Percentiles rank a stretch among this genome's conserved stretches.
phyloP scores from a whole-genome alignment of 768 basidiomycete genomes.

The Tephrocybe sp. region DNA sequence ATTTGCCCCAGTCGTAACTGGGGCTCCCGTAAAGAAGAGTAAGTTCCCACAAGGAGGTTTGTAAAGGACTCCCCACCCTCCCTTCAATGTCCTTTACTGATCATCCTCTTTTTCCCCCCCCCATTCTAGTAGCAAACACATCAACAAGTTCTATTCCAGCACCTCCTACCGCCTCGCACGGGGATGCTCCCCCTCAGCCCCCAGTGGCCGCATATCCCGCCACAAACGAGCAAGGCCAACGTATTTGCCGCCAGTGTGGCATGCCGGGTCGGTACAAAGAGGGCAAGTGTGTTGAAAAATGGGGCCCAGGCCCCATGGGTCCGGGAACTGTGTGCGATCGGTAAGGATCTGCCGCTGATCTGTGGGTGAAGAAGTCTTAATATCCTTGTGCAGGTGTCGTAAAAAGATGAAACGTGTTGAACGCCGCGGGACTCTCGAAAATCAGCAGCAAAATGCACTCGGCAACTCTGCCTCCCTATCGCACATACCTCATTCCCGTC shows the following conservation, averaged over 20 bases:
- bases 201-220: conserved; percentile 36
- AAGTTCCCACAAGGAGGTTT: conserved; percentile 37
- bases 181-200: conserved; percentile 11
- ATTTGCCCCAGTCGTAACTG: conserved; percentile 71
- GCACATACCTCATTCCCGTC: conserved; percentile 1
- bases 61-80: conserved; percentile 4
- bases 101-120: not conserved
- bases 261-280: conserved; percentile 77
- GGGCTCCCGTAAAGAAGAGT: conserved; percentile 66
- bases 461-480: conserved; percentile 6
- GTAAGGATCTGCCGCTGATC: conserved; percentile 31
- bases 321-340: conserved; percentile 84
- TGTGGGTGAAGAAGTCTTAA: too few relatives aligned
- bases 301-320: conserved; percentile 82
- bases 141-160: not conserved
- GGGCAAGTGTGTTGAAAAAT: conserved; percentile 83
- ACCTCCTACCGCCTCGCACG: not conserved
- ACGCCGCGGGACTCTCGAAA: conserved; percentile 63
- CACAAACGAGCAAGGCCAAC: conserved; percentile 61
- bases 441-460: conserved; percentile 17
- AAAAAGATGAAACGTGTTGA: conserved; percentile 89
- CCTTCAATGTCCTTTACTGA: not conserved
- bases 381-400: conserved; percentile 48
- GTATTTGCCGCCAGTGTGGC: conserved; percentile 77
- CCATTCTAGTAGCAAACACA: not conserved